Base-by-base conservation (phyloP, 371 early-diverging fungal species). In the Mortierella polycephala region DNA sequence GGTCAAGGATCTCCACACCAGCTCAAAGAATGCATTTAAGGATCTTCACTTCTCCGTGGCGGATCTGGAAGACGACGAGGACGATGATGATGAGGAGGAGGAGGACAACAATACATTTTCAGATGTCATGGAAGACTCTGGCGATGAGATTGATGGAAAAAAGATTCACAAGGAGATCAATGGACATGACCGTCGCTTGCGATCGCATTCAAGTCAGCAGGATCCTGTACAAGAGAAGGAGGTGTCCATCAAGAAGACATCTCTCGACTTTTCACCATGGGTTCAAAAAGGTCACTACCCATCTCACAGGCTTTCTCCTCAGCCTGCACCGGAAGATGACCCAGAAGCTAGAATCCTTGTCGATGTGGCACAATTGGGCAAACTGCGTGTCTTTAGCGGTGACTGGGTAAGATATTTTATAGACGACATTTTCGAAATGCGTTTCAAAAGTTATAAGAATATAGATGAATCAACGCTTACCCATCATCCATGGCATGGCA, bases 371-470 rank as follows among this genome's bases (percentile, higher is more conserved):
- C 84, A 86, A 56, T 73, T 94, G 40, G 89, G 91, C 5, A 84
- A 76, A 18, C 85, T 89, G 37, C 88, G 90, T 30, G 87, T 92
- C 10, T 88, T 91, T 44, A 94, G 94, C 64, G 94, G 94, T 7
- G 90, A 91, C 67, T 94, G 94, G 94, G 87, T 85, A 74, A 68
- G 74, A 52, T 23, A 40, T 40, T 39, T 58, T 12, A 12, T 39
- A 37, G 0, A 7, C 5, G 0, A 6, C 13, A 9, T 37, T 55
- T 37, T 18, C 45, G n/a, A 20, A 18, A 16, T 44, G 44, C 13
- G 18, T 59, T 54, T 18, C 37, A 40, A 14, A 60, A 69, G 39
- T 30, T 30, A 30, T 30, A 4, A 30, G 30, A 30, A 30, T 30
- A 2, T 30, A 30, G 1, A 30, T 30, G 30, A 30, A 30, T 4